Evolutionary conservation across 148 eudicot species (phyloP).

Genomic region (Pouteria glomerata): DNA sequence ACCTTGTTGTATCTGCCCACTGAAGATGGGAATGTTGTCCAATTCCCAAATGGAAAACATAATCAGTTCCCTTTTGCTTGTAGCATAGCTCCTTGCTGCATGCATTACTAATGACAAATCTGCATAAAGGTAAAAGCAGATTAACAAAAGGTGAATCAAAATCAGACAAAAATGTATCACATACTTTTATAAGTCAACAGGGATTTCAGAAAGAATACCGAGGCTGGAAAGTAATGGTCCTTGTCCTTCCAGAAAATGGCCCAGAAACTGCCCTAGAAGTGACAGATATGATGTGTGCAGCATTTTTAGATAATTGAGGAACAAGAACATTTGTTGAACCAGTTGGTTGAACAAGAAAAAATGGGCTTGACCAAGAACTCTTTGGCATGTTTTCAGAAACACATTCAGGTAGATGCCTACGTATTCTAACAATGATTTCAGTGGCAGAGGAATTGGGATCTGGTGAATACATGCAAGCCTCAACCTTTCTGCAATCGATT

Average conservation of each 20-base stretch:
- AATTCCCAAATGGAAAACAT: slow-evolving; percentile 43
- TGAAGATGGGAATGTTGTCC: slow-evolving; percentile 83
- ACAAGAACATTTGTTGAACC: slow-evolving; percentile 78
- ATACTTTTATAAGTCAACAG: background rate
- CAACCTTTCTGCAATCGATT: slow-evolving; percentile 37
- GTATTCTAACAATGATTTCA: slow-evolving; percentile 62
- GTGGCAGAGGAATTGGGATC: slow-evolving; percentile 55
- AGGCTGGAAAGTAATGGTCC: slow-evolving; percentile 86
- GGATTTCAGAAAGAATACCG: slow-evolving; percentile 35
- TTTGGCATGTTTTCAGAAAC: slow-evolving; percentile 31
- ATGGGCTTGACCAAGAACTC: slow-evolving; percentile 78
- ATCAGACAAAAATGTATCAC: slow-evolving; percentile 1
- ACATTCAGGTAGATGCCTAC: slow-evolving; percentile 46
- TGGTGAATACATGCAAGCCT: slow-evolving; percentile 81
- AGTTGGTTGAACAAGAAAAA: slow-evolving; percentile 84
- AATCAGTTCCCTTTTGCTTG: slow-evolving; percentile 88
- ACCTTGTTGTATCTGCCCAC: slow-evolving; percentile 81
- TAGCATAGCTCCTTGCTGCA: slow-evolving; percentile 68
- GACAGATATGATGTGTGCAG: slow-evolving; percentile 77
- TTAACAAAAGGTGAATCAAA: background rate
- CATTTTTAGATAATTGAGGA: slow-evolving; percentile 55
- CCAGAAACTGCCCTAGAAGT: slow-evolving; percentile 66
- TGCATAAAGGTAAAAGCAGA: slow-evolving; percentile 25
- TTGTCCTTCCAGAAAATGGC: slow-evolving; percentile 79
- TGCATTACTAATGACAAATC: slow-evolving; percentile 90